Evolutionary conservation across 108 stramenopile species (phyloP).

Genomic region (Skeletonema potamos): DNA sequence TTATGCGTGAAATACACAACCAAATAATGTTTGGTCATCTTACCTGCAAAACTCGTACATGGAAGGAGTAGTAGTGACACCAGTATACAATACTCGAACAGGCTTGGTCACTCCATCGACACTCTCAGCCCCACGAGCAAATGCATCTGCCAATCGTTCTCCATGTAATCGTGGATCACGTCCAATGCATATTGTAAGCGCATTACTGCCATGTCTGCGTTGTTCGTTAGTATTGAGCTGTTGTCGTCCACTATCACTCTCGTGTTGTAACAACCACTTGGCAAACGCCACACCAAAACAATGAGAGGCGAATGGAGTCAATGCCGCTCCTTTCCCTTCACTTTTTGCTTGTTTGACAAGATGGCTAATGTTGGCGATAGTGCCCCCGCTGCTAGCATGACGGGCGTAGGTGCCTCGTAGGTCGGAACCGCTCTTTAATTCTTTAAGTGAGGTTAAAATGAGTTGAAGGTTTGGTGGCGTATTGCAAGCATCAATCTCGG

Average conservation of each 20-base stretch:
- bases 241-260: background rate
- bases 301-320: constrained; percentile 78
- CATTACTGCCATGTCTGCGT: background rate
- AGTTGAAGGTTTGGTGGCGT: constrained; percentile 63
- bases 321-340: constrained; percentile 23
- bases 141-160: constrained; percentile 63
- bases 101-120: constrained; percentile 22
- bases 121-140: constrained; percentile 65
- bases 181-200: constrained; percentile 60
- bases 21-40: constrained; percentile 1
- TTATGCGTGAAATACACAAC: no score
- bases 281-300: constrained; percentile 64
- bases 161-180: constrained; percentile 75
- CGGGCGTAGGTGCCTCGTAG: constrained; percentile 64
- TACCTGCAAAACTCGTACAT: constrained; percentile 72
- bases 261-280: background rate
- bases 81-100: constrained; percentile 59
- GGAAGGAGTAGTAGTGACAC: constrained; percentile 74
- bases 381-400: constrained; percentile 50
- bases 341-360: constrained; percentile 10
- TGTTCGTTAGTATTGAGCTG: background rate
- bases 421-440: constrained; percentile 66
- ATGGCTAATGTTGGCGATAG: constrained; percentile 43
- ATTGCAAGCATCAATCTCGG: constrained; percentile 64
- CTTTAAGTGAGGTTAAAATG: constrained; percentile 38